Evolutionary conservation across 176 grass and related monocot species (phyloP), one percentile per base, ranked within the genome.

Genomic region (Phragmites australis): DNA sequence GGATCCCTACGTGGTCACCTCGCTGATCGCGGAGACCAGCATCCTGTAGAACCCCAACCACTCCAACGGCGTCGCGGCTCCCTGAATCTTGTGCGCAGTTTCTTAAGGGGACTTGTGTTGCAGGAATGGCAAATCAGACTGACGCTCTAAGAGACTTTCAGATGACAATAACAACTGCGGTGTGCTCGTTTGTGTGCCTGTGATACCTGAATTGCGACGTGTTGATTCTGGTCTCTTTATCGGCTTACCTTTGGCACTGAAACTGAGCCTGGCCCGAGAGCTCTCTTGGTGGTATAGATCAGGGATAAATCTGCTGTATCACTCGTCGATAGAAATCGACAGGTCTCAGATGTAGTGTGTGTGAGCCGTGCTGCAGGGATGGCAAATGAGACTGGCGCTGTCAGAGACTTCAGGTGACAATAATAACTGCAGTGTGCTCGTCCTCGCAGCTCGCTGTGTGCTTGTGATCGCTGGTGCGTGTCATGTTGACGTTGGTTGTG

Each of bases 1-100:
- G 94, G 94, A 97, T 43, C 94, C 94, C 13, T 97, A 97, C 72
- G 67, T 85, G n/a, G 94, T 97, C 56, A 92, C 94, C 70, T 84
- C 83, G 46, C 82, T 92, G 83, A 94, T 94, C 48, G 89, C 91
- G 4, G 85, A 94, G 68, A 94, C 94, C 8, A 94, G 91, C 70
- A 43, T 97, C 52, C 87, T 97, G 54, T 82, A 30, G 54, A 70
- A 94, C 62, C 25, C 75, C 18, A 82, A 9, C 2, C 70, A 83
- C 53, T 47, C 76, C 82, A 84, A 88, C 39, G 87, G 66, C 72
- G 70, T 9, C 31, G 61, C 34, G 8, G 50, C 64, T 56, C 25
- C 64, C 11, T 80, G 64, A 80, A 18, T 75, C 52, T 7, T n/a
- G 17, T 13, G 42, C n/a, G n/a, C 21, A 0, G 31, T 34, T 30